Evolutionary conservation across 768 basidiomycete species (phyloP), one percentile per base, ranked within the genome.

Genomic region (Gymnopilus junonius): DNA sequence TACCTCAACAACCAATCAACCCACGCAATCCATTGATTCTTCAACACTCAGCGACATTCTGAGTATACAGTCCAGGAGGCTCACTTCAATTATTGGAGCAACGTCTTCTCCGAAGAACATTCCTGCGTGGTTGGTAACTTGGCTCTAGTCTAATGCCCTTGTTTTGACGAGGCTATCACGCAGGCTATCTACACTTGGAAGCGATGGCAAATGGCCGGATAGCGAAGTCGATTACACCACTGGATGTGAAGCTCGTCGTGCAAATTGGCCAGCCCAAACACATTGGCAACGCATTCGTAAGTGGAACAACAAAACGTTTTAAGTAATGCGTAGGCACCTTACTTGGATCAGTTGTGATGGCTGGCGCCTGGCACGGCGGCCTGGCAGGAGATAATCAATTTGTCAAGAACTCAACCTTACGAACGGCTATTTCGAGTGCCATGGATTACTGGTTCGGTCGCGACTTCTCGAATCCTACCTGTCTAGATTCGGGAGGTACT

Each of bases 231-330:
- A 90, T 67, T 90, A 90, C 66, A 81, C 85, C 0, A 79, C 85
- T 21, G 89, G 89, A 7, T 91, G 90, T 64, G 69, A 72, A 42
- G 89, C 87, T 6, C 82, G 81, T 58, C 79, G 84, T 11, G 89
- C 88, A 5, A 91, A 88, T 66, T 91, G 90, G 90, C 88, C 88
- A 8, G 88, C 88, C 12, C 79, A 85, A 71, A 71, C 65, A 1
- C 88, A 90, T 65, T 89, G 86, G 85, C 72, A 73, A 42, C 80
- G 85, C 37, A 79, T 85, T 39, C 72, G 87, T 87, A 64, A 45
- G 79, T 72, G 56, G 25, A 8, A 15, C 3, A 27, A 58, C 29
- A 23, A 21, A 17, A 7, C n/a, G 20, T 1, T 53, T 14, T 46
- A 2, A 6, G 7, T 12, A 37, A 48, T 8, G n/a, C 23, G 15